Base-by-base conservation (phyloP, 2,329 filamentous ascomycete genomes). In the Curvularia sp. region DNA sequence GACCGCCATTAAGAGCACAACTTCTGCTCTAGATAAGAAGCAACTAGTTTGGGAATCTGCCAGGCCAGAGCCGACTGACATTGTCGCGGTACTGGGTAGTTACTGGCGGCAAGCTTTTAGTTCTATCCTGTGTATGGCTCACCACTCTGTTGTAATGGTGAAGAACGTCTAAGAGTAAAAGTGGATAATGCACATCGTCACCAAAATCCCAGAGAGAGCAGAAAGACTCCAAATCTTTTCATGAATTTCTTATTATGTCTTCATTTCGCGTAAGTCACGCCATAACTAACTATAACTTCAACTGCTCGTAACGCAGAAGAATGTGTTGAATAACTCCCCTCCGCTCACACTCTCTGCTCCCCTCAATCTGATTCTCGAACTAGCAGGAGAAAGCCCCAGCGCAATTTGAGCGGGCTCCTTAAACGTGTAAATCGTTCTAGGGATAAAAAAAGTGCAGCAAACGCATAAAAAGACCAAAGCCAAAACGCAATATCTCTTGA, bases 11-110 rank as follows among this genome's bases (percentile, higher is more conserved):
- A 21, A 58, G n/a, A 70, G 60, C 28, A 68, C 69, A 0, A 71
- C 53, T 27, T 54, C 42, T 1, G 61, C 67, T 5, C 49, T 72
- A 13, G 63, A 64, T 23, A 68, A 73, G 18, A n/a, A n/a, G n/a
- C n/a, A n/a, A n/a, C n/a, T n/a, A n/a, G n/a, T n/a, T n/a, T n/a
- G n/a, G n/a, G n/a, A n/a, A n/a, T n/a, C n/a, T n/a, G n/a, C n/a
- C n/a, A n/a, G n/a, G n/a, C n/a, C n/a, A n/a, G n/a, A n/a, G n/a
- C n/a, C n/a, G n/a, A n/a, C n/a, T n/a, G n/a, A n/a, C n/a, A n/a
- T n/a, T n/a, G n/a, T n/a, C n/a, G n/a, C n/a, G n/a, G n/a, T n/a
- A n/a, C n/a, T n/a, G n/a, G n/a, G n/a, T n/a, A n/a, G n/a, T n/a
- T n/a, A n/a, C n/a, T n/a, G n/a, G n/a, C n/a, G n/a, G n/a, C n/a